phyloP scores from a whole-genome alignment of 306 rosid species.

The Ammopiptanthus mongolicus region DNA sequence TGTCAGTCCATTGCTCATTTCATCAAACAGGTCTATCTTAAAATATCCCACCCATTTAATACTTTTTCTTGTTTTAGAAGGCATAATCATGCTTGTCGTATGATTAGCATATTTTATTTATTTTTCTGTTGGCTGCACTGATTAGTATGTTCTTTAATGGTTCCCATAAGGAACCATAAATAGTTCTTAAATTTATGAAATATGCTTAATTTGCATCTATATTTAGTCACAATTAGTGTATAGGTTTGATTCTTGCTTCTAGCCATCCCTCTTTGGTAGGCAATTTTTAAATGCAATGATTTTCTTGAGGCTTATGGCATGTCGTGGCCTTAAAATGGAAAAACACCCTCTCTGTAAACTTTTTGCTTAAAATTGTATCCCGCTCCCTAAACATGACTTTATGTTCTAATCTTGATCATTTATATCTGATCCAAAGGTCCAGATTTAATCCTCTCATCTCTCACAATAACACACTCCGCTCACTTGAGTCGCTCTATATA shows the following conservation, averaged over 20 bases:
- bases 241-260: too few species aligned
- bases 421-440: too few species aligned
- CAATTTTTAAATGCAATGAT: neutral
- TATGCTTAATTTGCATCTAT: neutral
- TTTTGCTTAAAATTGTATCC: neutral
- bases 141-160: neutral
- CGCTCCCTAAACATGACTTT: too few species aligned
- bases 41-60: neutral
- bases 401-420: too few species aligned
- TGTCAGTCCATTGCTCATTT: constrained; percentile 53
- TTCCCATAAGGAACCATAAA: neutral
- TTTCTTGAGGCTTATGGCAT: neutral
- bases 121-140: neutral
- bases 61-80: neutral
- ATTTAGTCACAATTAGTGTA: too few species aligned
- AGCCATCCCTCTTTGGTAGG: neutral
- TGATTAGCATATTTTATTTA: neutral
- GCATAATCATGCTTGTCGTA: neutral
- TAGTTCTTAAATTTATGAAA: neutral
- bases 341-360: neutral
- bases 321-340: neutral
- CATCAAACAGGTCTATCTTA: constrained; percentile 52
- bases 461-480: too few species aligned
- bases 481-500: too few species aligned
- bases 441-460: too few species aligned